Conservation (phyloP, 2,329 filamentous ascomycete genomes). For the Colletotrichum filicis region DNA sequence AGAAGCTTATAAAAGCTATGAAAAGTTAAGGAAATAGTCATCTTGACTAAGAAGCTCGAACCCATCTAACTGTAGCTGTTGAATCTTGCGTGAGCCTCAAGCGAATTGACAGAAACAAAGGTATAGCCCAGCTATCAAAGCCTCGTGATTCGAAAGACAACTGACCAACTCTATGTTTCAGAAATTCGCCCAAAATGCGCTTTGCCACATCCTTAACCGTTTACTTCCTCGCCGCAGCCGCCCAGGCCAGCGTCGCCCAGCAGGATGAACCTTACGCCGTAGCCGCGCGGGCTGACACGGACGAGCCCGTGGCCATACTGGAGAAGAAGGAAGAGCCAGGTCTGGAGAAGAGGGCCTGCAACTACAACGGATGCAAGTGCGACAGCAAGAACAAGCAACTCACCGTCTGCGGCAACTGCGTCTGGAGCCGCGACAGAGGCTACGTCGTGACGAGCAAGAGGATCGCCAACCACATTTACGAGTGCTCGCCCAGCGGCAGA, state of each 20-base stretch:
- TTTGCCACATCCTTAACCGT: conserved; percentile 12
- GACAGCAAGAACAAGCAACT: conserved; percentile 39
- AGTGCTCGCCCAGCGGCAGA: conserved; percentile 38
- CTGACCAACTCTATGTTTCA: neutral
- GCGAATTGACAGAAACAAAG: neutral
- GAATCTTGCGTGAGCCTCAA: neutral
- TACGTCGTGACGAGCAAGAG: conserved; percentile 38
- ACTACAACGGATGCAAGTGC: conserved; percentile 40
- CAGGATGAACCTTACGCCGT: conserved; percentile 9
- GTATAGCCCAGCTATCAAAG: neutral
- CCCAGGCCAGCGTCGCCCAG: conserved; percentile 10
- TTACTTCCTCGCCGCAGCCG: conserved; percentile 13
- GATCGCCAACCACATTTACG: conserved; percentile 38
- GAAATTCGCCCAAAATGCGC: conserved; percentile 24
- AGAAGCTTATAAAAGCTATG: neutral
- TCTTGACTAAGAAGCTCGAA: neutral
- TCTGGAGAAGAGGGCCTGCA: conserved; percentile 36
- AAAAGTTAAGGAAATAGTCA: neutral
- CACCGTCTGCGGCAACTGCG: conserved; percentile 40
- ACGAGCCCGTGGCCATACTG: neutral
- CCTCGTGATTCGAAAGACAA: neutral
- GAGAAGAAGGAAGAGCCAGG: neutral
- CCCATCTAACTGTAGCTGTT: neutral
- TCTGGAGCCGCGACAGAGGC: conserved; percentile 31
- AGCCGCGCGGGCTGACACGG: conserved; percentile 10